Conservation (phyloP, 73 alveolate species). For the Uronychia binucleata region DNA sequence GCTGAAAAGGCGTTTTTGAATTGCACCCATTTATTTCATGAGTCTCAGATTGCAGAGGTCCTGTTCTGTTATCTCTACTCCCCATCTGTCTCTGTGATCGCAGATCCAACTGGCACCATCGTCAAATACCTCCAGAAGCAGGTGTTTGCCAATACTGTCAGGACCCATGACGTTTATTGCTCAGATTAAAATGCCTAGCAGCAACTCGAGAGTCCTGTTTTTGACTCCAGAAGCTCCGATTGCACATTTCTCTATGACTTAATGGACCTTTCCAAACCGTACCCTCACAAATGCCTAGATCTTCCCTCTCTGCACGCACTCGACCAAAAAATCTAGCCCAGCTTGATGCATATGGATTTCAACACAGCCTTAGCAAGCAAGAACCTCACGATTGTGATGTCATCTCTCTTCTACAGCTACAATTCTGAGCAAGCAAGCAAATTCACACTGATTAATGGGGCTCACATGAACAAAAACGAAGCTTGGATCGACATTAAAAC, state of each 20-base stretch:
- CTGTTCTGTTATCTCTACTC: slow-evolving; percentile 13
- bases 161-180: slow-evolving; percentile 14
- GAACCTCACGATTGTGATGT: not conserved
- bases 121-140: slow-evolving; percentile 21
- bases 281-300: slow-evolving; percentile 24
- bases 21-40: slow-evolving; percentile 30
- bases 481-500: slow-evolving; percentile 60
- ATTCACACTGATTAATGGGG: slow-evolving; percentile 29
- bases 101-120: slow-evolving; percentile 30
- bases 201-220: no score
- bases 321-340: not conserved
- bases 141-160: not conserved
- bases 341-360: not conserved
- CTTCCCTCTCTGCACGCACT: slow-evolving; percentile 13
- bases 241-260: slow-evolving; percentile 15
- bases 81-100: slow-evolving; percentile 30
- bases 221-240: not conserved
- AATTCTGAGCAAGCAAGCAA: not conserved
- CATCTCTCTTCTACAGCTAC: slow-evolving; percentile 16
- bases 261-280: slow-evolving; percentile 18
- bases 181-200: slow-evolving; percentile 34
- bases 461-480: slow-evolving; percentile 51
- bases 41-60: slow-evolving; percentile 26
- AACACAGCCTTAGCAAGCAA: not conserved
- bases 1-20: slow-evolving; percentile 6